Base-by-base conservation (phyloP, 192 early-diverging fungal genomes). In the Coemansia interrupta region DNA sequence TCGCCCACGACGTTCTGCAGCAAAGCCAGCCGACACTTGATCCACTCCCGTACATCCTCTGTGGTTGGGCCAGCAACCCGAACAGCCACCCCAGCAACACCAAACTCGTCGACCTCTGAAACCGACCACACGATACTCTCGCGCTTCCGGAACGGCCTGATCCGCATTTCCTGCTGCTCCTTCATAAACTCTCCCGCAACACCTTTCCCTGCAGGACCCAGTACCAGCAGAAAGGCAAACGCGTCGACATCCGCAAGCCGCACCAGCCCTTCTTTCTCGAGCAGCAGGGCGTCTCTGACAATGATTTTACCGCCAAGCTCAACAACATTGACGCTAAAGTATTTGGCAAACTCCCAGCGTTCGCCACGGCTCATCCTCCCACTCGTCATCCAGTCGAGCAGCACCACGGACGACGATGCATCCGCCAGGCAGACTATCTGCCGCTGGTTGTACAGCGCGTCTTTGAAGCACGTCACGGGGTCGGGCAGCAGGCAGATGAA, bases 331-430 rank as follows among this genome's bases (percentile, higher is more conserved):
- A 67, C 61, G 22, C 80, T 84, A 48, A 68, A 63, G 70, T 85
- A 87, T 38, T 72, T 63, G 5, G 73, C 59, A 63, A 89, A 94
- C 48, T 50, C 68, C 91, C 91, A 95, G 10, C 58, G 59, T 54
- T 95, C 92, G 23, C 91, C 91, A 1, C 86, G 54, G 11, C 81
- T 83, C 60, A 78, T 72, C 44, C 92, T 58, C 6, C 92, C 92
- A 41, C 85, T 85, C 0, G 88, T 91, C 59, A 91, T 85, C 92
- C 92, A 95, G 58, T 95, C 92, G 26, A 95, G 67, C 8, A 93
- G 56, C 0, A 93, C 73, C 9, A 92, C 50, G 22, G 85, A 87
- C 0, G 83, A 76, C n/a, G 63, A 64, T 26, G 18, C 0, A 19
- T 79, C 57, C 12, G 64, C 55, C 15, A 89, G 43, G 12, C 67